A percentile compares a stretch with the other conserved stretches of the same genome.
Evolutionary conservation across 2,329 filamentous ascomycete species (phyloP).

Genomic region (Fusarium marasasianum): DNA sequence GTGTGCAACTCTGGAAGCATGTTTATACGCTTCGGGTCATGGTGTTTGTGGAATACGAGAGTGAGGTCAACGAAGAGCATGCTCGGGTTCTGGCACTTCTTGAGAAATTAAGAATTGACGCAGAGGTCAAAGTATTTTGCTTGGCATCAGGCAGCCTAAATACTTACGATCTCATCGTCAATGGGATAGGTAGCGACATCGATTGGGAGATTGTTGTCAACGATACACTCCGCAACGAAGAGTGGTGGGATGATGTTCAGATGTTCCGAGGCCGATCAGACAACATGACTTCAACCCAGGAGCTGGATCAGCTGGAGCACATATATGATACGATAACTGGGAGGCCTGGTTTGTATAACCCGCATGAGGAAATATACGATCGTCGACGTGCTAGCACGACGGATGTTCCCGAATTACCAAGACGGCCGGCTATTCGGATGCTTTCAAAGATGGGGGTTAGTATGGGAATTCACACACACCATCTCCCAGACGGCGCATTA

Average conservation of each 20-base stretch:
- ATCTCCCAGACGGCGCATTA: slow-evolving; percentile 70
- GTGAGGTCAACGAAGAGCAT: slow-evolving; percentile 81
- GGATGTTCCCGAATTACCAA: slow-evolving; percentile 70
- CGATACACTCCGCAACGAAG: slow-evolving; percentile 72
- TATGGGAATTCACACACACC: slow-evolving; percentile 80
- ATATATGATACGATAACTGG: slow-evolving; percentile 56
- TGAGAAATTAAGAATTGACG: slow-evolving; percentile 83
- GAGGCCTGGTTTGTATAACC: slow-evolving; percentile 55
- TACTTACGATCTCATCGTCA: slow-evolving; percentile 81
- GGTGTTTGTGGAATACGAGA: slow-evolving; percentile 90
- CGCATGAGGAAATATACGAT: slow-evolving; percentile 48
- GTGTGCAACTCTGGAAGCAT: slow-evolving; percentile 81
- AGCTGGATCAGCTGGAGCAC: slow-evolving; percentile 54
- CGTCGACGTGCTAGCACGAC: slow-evolving; percentile 60
- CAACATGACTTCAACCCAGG: slow-evolving; percentile 53
- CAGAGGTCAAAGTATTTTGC: slow-evolving; percentile 82
- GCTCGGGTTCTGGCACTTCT: slow-evolving; percentile 77
- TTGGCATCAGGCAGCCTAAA: slow-evolving; percentile 76
- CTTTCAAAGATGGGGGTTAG: slow-evolving; percentile 69
- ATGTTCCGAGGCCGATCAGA: slow-evolving; percentile 56
- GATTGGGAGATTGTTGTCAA: slow-evolving; percentile 70
- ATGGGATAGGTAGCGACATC: slow-evolving; percentile 67
- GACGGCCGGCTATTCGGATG: slow-evolving; percentile 63
- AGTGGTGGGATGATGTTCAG: slow-evolving; percentile 85
- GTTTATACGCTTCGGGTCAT: slow-evolving; percentile 78